phyloP scores from a whole-genome alignment of 345 rosid species.

The Eucalyptus cloeziana region DNA sequence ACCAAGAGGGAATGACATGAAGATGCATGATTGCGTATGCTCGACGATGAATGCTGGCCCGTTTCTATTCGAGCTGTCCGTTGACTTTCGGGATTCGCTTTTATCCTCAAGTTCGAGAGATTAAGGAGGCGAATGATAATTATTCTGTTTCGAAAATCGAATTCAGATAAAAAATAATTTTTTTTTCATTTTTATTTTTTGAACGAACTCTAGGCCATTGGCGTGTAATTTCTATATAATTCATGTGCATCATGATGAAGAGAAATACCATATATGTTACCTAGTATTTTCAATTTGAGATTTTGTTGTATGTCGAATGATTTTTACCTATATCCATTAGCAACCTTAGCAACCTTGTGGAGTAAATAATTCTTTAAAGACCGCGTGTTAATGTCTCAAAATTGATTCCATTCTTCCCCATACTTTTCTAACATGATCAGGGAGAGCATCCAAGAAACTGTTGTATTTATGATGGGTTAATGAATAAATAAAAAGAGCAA shows the following conservation, averaged over 20 bases:
- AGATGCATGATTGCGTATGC: not conserved
- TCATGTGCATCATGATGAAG: not conserved
- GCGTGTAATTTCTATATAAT: not conserved
- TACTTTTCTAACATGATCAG: not conserved
- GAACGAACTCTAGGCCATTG: not conserved
- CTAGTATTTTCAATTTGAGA: too few species aligned
- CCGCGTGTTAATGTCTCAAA: accelerated
- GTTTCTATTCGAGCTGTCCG: not conserved
- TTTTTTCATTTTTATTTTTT: too few species aligned
- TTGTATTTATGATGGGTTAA: too few species aligned
- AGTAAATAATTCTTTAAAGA: not conserved
- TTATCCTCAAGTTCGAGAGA: accelerated
- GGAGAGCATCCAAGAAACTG: not conserved
- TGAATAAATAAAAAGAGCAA: too few species aligned
- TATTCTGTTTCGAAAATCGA: too few species aligned
- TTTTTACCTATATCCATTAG: too few species aligned
- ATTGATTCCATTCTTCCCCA: not conserved
- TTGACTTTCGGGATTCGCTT: not conserved
- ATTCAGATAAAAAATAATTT: accelerated
- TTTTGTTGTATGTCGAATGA: too few species aligned
- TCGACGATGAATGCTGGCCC: not conserved
- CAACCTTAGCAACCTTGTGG: not conserved
- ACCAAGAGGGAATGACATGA: not conserved
- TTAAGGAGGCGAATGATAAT: too few species aligned
- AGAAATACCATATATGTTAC: too few species aligned